Evolutionary conservation across 2,329 filamentous ascomycete species (phyloP).

Genomic region (Paraphoma chrysanthemicola): DNA sequence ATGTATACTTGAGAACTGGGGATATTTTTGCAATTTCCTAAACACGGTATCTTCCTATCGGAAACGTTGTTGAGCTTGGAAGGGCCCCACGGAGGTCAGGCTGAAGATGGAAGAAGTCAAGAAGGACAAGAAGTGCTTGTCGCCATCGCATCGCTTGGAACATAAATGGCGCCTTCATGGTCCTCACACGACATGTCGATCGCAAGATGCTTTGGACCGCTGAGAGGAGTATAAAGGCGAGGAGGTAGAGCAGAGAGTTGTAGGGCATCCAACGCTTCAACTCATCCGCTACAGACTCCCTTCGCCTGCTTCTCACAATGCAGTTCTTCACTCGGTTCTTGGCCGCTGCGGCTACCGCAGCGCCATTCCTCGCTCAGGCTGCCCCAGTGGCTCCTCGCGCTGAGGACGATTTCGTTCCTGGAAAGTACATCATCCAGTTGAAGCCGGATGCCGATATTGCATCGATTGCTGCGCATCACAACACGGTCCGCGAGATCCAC

Average conservation of each 20-base stretch:
- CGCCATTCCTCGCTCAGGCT: constrained; percentile 31
- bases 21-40: too few species aligned
- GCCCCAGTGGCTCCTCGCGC: constrained; percentile 21
- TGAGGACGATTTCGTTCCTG: constrained; percentile 33
- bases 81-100: too few species aligned
- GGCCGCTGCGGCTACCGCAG: constrained; percentile 29
- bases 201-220: too few species aligned
- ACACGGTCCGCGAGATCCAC: constrained; percentile 37
- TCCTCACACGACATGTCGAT: too few species aligned
- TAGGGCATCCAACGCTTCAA: neutral
- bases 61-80: too few species aligned
- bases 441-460: constrained; percentile 42
- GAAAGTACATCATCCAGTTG: constrained; percentile 54
- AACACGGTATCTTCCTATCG: too few species aligned
- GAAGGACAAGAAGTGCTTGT: neutral
- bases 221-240: neutral
- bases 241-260: too few species aligned
- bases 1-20: too few species aligned
- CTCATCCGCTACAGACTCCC: too few species aligned
- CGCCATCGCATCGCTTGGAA: neutral
- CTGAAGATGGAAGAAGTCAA: neutral
- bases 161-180: too few species aligned
- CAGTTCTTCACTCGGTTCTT: constrained; percentile 35
- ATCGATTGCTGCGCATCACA: constrained; percentile 32
- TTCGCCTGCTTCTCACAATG: constrained; percentile 18